phyloP scores from a whole-genome alignment of 805 yeast genomes.

The Metschnikowia anglica region DNA sequence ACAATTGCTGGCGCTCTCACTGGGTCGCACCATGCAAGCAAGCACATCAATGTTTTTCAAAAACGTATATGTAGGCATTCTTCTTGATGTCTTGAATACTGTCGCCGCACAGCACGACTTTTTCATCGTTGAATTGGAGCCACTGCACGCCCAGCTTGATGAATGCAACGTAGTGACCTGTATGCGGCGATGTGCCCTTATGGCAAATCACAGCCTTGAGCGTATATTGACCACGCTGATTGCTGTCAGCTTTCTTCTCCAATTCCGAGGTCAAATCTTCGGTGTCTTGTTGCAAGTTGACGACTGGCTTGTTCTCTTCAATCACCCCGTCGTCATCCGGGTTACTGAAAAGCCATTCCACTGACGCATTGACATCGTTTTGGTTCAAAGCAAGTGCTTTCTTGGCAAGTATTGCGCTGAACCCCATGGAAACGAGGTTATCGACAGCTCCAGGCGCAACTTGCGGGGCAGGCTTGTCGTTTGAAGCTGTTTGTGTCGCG shows the following conservation, averaged over 20 bases:
- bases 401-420: slow-evolving; percentile 58
- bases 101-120: slow-evolving; percentile 61
- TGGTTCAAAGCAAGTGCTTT: slow-evolving; percentile 66
- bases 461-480: slow-evolving; percentile 11
- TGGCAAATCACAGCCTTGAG: slow-evolving; percentile 77
- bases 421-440: slow-evolving; percentile 73
- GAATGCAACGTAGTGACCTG: slow-evolving; percentile 90
- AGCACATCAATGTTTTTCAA: slow-evolving; percentile 18
- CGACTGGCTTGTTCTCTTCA: slow-evolving; percentile 21
- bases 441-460: slow-evolving; percentile 42
- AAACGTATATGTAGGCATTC: slow-evolving; percentile 51
- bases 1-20: slow-evolving; percentile 1
- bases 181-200: slow-evolving; percentile 84
- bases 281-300: slow-evolving; percentile 31
- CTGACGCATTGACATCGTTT: slow-evolving; percentile 69
- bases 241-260: slow-evolving; percentile 12
- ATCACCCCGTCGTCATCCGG: slow-evolving; percentile 75
- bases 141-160: slow-evolving; percentile 53
- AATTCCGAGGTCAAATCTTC: slow-evolving; percentile 19
- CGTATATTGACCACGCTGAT: slow-evolving; percentile 34
- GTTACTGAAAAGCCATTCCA: slow-evolving; percentile 86
- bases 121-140: slow-evolving; percentile 88
- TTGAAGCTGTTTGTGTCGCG: slow-evolving; percentile 12
- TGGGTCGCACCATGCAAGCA: slow-evolving; percentile 1
- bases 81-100: slow-evolving; percentile 44